phyloP scores from a whole-genome alignment of 164 flowering plant genomes.

The Vitis rotundifolia region DNA sequence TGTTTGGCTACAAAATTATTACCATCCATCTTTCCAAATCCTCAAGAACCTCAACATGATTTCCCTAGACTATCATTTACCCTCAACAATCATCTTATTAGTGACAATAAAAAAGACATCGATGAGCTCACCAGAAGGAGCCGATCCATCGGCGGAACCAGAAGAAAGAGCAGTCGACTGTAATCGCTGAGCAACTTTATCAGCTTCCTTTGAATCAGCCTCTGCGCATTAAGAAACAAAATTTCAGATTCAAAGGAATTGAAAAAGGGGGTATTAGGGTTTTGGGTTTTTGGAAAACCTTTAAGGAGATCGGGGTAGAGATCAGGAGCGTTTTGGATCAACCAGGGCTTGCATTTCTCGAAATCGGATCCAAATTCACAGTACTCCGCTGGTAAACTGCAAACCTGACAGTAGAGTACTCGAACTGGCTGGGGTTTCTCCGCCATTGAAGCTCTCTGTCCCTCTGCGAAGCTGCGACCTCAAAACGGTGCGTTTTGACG shows the following conservation, averaged over 20 bases:
- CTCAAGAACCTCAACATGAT: no score
- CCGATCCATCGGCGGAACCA: constrained; percentile 20
- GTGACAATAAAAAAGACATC: not conserved
- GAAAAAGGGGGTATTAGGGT: not conserved
- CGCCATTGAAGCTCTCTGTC: constrained; percentile 49
- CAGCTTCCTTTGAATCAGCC: constrained; percentile 56
- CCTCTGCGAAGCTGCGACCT: not conserved
- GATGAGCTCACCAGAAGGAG: constrained; percentile 29
- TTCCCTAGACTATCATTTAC: no score
- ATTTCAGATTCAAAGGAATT: not conserved
- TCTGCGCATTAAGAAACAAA: constrained; percentile 35
- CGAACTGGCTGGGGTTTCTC: constrained; percentile 78
- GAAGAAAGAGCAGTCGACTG: constrained; percentile 59
- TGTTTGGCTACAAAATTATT: no score
- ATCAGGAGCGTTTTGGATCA: constrained; percentile 78
- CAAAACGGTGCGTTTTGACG: constrained; percentile 8
- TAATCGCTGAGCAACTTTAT: constrained; percentile 62
- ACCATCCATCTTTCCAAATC: no score
- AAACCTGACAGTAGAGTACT: constrained; percentile 69
- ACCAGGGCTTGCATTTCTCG: constrained; percentile 96
- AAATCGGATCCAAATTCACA: constrained; percentile 97
- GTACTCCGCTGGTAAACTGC: constrained; percentile 86
- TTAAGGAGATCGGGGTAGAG: constrained; percentile 84
- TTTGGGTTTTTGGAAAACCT: constrained; percentile 35
- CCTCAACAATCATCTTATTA: no score